A percentile compares a stretch with the other conserved stretches of the same genome.
Conservation (phyloP, 2,329 filamentous ascomycete species). For the Colletotrichum chrysophilum region DNA sequence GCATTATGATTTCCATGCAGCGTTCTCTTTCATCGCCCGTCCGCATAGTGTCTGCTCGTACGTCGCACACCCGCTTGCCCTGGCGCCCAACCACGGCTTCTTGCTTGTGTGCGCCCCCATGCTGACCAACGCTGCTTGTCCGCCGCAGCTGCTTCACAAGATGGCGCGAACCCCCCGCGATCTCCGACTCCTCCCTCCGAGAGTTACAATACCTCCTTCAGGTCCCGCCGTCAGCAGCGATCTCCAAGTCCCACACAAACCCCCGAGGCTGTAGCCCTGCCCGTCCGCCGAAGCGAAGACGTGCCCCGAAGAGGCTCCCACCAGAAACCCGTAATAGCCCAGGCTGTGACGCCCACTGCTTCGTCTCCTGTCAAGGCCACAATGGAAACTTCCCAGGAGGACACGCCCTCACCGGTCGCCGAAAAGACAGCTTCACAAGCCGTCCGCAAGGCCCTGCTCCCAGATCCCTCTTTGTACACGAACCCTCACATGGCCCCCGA, state of each 20-base stretch:
- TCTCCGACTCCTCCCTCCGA: constrained; percentile 41
- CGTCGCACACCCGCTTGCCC: constrained; percentile 39
- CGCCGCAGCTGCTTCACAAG: constrained; percentile 54
- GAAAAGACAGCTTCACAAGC: constrained; percentile 49
- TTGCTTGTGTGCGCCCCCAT: neutral
- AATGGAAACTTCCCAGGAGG: constrained; percentile 28
- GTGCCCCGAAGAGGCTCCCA: constrained; percentile 44
- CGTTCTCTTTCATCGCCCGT: constrained; percentile 67
- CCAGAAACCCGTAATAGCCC: constrained; percentile 56
- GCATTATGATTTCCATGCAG: constrained; percentile 65
- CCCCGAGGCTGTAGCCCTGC: constrained; percentile 46
- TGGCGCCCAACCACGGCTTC: neutral
- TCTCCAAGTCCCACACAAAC: constrained; percentile 61
- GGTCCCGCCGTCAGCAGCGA: constrained; percentile 51
- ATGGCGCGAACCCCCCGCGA: constrained; percentile 45
- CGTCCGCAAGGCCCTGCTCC: constrained; percentile 56
- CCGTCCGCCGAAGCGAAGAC: constrained; percentile 50
- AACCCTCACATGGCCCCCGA: constrained; percentile 66
- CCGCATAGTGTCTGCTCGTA: constrained; percentile 64
- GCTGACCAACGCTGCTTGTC: constrained; percentile 25
- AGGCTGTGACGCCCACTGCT: constrained; percentile 38
- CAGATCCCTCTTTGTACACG: constrained; percentile 70
- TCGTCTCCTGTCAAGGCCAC: constrained; percentile 24
- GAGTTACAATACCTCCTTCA: constrained; percentile 61
- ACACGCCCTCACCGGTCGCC: constrained; percentile 30